Conservation (phyloP, 2,329 filamentous ascomycete species). For the Exserohilum rostratum region DNA sequence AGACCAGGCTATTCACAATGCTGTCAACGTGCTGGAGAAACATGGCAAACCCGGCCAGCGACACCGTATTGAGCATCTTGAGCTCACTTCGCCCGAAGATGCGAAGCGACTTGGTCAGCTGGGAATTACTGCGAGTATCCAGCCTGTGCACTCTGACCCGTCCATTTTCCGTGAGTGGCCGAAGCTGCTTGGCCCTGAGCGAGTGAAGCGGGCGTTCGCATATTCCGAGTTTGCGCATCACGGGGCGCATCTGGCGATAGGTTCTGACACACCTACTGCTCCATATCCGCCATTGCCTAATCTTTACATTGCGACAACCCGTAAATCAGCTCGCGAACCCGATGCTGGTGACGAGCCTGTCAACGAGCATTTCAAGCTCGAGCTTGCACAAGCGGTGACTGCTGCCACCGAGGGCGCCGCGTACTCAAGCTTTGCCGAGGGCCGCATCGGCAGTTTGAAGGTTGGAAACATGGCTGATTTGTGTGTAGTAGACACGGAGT, state of each 20-base stretch:
- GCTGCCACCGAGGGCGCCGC: conserved; percentile 63
- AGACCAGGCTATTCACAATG: conserved; percentile 63
- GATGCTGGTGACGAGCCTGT: conserved; percentile 49
- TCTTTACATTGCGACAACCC: conserved; percentile 64
- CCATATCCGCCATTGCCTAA: conserved; percentile 62
- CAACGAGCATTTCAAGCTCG: conserved; percentile 61
- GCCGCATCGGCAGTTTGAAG: conserved; percentile 59
- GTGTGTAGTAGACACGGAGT: conserved; percentile 59
- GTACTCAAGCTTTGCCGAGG: conserved; percentile 64
- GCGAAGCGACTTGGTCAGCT: conserved; percentile 62
- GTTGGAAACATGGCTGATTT: conserved; percentile 64
- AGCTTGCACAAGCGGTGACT: conserved; percentile 59
- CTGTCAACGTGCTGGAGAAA: conserved; percentile 61
- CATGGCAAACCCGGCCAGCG: conserved; percentile 55
- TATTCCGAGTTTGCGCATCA: conserved; percentile 65
- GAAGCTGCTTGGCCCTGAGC: conserved; percentile 59
- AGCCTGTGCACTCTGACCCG: conserved; percentile 89
- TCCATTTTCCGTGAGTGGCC: conserved; percentile 68
- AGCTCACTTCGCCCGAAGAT: conserved; percentile 63
- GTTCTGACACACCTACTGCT: conserved; percentile 66
- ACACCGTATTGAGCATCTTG: conserved; percentile 70
- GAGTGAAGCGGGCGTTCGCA: conserved; percentile 66
- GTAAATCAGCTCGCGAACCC: conserved; percentile 61
- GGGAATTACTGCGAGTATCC: conserved; percentile 83
- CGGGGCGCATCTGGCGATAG: conserved; percentile 63